Conservation (phyloP, 192 early-diverging fungal species). For the Mortierella alpina region DNA sequence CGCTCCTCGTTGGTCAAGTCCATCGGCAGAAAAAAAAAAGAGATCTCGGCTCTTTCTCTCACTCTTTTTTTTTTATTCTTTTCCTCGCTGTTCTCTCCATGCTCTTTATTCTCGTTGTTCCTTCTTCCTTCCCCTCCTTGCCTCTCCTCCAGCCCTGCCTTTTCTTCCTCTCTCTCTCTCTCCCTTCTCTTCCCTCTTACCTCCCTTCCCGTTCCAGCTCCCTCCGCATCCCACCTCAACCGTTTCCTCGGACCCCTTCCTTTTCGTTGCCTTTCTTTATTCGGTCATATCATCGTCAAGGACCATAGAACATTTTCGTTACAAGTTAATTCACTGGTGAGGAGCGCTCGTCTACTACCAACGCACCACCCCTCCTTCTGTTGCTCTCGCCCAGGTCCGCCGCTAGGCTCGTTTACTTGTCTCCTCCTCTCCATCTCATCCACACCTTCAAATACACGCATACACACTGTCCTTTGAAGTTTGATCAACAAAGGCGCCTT, state of each 20-base stretch:
- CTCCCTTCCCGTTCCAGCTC: background rate
- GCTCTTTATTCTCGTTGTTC: background rate
- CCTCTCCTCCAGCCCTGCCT: slow-evolving; percentile 2
- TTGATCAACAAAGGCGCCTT: background rate
- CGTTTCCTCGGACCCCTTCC: background rate
- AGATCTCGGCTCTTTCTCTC: background rate
- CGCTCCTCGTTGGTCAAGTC: too few relatives aligned
- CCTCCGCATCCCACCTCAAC: background rate
- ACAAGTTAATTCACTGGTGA: background rate
- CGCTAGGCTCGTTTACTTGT: background rate
- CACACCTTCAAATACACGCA: background rate
- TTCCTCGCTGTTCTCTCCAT: background rate
- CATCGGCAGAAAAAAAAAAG: too few relatives aligned
- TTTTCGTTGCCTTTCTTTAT: background rate
- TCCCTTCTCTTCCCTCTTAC: background rate
- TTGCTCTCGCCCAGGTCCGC: background rate
- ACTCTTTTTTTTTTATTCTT: background rate
- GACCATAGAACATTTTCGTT: background rate
- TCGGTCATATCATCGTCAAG: too few relatives aligned
- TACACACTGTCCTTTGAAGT: background rate
- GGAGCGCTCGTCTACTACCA: background rate
- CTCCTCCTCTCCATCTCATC: background rate
- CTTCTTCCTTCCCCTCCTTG: background rate
- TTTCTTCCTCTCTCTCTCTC: background rate
- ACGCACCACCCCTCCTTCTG: background rate